A percentile compares a stretch with the other conserved stretches of the same genome.
phyloP scores from a whole-genome alignment of 2,329 filamentous ascomycete genomes.

The Akanthomyces uredinophilus region DNA sequence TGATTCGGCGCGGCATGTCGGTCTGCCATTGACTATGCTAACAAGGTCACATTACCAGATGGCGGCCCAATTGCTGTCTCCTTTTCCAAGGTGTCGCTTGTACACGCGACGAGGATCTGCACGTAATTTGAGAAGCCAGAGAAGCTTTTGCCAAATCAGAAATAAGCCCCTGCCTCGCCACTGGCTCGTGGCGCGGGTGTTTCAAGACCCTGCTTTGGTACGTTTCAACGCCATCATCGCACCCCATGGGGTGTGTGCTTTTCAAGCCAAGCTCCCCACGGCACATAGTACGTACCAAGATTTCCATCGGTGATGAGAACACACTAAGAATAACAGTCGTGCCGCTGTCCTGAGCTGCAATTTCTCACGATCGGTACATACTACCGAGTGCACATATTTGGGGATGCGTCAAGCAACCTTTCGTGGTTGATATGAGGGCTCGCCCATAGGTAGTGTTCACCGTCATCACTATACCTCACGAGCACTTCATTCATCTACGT shows the following conservation, averaged over 20 bases:
- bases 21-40: neutral
- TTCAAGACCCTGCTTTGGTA: slow-evolving; percentile 9
- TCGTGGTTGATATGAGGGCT: neutral
- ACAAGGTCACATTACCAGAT: neutral
- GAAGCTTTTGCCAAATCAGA: neutral
- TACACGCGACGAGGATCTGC: neutral
- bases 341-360: neutral
- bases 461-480: too few species aligned
- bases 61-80: neutral
- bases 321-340: neutral
- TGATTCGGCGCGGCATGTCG: neutral
- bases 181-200: slow-evolving; percentile 9
- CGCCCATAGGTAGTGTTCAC: too few species aligned
- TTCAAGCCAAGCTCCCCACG: neutral
- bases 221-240: slow-evolving; percentile 1
- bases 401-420: neutral
- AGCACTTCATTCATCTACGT: too few species aligned
- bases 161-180: neutral
- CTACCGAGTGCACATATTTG: neutral
- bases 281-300: neutral
- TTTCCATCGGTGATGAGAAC: neutral
- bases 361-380: neutral
- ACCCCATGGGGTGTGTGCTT: neutral
- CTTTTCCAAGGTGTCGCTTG: neutral
- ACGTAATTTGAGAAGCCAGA: neutral